phyloP scores from a whole-genome alignment of 305 asterid genomes.

The Fraxinus sp. region DNA sequence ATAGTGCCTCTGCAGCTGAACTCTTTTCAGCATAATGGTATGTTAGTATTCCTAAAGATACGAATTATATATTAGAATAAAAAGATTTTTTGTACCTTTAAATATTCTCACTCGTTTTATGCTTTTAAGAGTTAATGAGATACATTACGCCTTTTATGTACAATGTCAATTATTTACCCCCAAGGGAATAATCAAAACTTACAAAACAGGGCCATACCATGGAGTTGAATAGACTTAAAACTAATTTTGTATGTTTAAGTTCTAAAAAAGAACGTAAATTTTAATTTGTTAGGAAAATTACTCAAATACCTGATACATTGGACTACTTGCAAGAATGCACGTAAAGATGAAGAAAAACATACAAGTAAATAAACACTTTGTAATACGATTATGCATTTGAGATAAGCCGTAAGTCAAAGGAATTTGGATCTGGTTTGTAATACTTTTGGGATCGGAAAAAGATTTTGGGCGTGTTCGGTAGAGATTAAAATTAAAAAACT shows the following conservation, averaged over 20 bases:
- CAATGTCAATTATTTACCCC: background rate
- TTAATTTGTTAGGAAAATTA: background rate
- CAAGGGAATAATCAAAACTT: background rate
- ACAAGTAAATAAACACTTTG: background rate
- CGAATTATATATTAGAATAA: background rate
- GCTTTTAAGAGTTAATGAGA: background rate
- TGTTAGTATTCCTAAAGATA: background rate
- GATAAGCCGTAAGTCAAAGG: background rate
- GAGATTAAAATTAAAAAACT: too few relatives aligned
- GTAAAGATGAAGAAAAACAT: background rate
- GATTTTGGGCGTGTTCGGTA: too few relatives aligned
- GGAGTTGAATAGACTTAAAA: background rate
- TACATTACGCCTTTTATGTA: background rate
- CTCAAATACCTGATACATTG: background rate
- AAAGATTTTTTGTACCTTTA: background rate
- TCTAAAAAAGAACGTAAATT: background rate
- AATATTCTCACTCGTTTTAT: background rate
- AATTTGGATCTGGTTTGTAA: background rate
- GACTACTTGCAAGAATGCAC: background rate
- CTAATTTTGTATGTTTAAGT: background rate
- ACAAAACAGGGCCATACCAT: background rate
- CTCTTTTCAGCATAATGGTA: background rate
- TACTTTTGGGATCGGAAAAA: background rate
- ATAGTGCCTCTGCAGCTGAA: background rate
- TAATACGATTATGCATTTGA: background rate